Percentiles rank a stretch among this genome's conserved stretches.
Conservation (phyloP, 345 rosid species). For the Theobroma cacao region DNA sequence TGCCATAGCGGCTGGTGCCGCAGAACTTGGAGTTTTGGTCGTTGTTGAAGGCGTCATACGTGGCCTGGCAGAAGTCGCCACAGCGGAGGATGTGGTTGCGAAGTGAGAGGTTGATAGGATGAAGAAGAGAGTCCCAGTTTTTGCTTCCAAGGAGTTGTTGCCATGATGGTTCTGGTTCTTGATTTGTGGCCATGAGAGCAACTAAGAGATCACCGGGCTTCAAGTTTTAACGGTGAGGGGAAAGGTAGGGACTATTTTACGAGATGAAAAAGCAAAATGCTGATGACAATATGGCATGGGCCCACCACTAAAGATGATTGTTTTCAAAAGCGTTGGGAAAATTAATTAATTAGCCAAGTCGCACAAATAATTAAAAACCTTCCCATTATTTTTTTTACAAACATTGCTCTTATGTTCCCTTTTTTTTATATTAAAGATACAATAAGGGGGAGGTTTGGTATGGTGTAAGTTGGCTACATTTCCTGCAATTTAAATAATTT, state of each 20-base stretch:
- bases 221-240: not conserved
- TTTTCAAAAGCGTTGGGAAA: no score
- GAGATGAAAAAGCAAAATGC: no score
- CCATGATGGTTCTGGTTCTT: conserved; percentile 45
- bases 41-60: conserved; percentile 87
- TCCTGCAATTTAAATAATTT: no score
- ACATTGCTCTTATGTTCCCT: no score
- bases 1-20: conserved; percentile 84
- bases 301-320: no score
- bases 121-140: conserved; percentile 68
- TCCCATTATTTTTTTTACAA: no score
- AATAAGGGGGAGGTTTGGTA: no score
- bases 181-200: conserved; percentile 34
- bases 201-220: not conserved
- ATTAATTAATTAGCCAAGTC: no score
- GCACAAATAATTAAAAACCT: no score
- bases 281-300: no score
- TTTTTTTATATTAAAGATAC: no score
- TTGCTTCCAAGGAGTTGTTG: conserved; percentile 55
- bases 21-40: conserved; percentile 83
- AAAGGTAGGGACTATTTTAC: conserved; percentile 3
- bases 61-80: conserved; percentile 90
- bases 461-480: no score
- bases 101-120: conserved; percentile 69
- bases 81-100: conserved; percentile 74